Base-by-base conservation (phyloP, 1,139 yeast genomes). In the Diutina siamensis region DNA sequence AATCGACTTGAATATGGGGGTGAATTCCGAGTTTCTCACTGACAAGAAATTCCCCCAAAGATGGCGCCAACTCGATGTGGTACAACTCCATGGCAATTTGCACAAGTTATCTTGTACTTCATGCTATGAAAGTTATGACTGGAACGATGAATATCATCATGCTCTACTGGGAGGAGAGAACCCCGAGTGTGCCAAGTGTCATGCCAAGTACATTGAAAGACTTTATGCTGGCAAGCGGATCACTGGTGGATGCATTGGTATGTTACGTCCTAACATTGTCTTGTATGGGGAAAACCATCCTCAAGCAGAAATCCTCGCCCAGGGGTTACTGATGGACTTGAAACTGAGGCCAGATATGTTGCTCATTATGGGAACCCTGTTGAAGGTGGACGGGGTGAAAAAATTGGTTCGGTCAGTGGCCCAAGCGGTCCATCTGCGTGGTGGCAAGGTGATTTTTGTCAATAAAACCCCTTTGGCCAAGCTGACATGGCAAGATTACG, bases 1-100 rank as follows among this genome's bases (percentile, higher is more conserved):
- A 40, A 61, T 68, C 9, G 58, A 76, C 53, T 63, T 86, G 48
- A 70, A 61, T 48, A 58, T 66, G 47, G 76, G 76, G 3, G 58
- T 71, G 21, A 60, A 66, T 46, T 51, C 62, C 18, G 55, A 56
- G 44, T 64, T 69, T 49, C 58, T 55, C 34, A 49, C 51, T 44
- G 51, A 51, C 33, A 57, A 58, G 44, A 19, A 7, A 3, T 71
- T 71, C 52, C 58, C 57, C 42, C 64, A 67, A 49, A 57, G 53
- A 45, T 82, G 88, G 89, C 78, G 74, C 52, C 68, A 67, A 35
- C 63, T 78, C 47, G 89, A 87, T 53, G 95, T 86, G 18, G 80
- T 89, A 10, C 97, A 87, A 60, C 67, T 92, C 36, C 98, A 92
- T 57, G 98, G 98, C 1, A 89, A 87, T 60, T 67, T 92, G 46